These are phyloP conservation scores for maize (Zea mays) DNA, from an alignment of 176 grass and related monocot genomes.

Conservation along the genomic window DNA sequence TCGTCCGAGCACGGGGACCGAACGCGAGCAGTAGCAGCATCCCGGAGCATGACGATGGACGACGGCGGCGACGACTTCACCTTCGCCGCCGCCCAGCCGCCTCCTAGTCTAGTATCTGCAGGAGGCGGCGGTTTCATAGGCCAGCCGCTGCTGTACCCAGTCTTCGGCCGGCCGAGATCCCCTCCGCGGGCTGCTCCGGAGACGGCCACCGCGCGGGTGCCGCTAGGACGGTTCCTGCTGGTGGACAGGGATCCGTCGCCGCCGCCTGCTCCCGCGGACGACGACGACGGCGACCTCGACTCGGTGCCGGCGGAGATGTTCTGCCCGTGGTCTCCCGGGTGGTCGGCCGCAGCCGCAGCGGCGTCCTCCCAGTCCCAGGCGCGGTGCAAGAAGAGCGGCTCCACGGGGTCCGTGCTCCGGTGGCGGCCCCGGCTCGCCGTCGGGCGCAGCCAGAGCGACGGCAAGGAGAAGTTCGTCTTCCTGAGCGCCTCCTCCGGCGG, in stretches of 20 bases:
- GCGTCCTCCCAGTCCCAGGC: constrained; percentile 31
- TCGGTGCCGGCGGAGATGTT: constrained; percentile 39
- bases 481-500: constrained; percentile 17
- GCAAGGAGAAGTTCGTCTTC: constrained; percentile 96
- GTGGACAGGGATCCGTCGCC: constrained; percentile 41
- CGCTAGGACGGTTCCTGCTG: constrained; percentile 49
- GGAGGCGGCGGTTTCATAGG: constrained; percentile 1
- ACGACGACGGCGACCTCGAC: not conserved
- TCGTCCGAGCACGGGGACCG: not conserved
- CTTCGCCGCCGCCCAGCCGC: constrained; percentile 34
- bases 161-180: constrained; percentile 60
- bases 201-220: constrained; percentile 32
- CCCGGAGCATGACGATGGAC: not conserved
- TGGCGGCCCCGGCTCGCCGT: constrained; percentile 66
- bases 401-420: constrained; percentile 74
- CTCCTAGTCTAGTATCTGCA: not conserved
- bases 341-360: constrained; percentile 5
- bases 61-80: constrained; percentile 32
- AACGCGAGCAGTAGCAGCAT: not conserved
- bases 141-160: constrained; percentile 50
- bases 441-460: constrained; percentile 82
- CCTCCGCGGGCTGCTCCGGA: constrained; percentile 21
- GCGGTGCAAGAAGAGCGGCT: constrained; percentile 71
- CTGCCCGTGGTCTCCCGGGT: constrained; percentile 40
- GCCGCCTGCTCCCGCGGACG: not conserved